Evolutionary conservation across 345 rosid genomes (phyloP), one percentile per base, ranked within the genome.

Genomic region (Litchi chinensis): DNA sequence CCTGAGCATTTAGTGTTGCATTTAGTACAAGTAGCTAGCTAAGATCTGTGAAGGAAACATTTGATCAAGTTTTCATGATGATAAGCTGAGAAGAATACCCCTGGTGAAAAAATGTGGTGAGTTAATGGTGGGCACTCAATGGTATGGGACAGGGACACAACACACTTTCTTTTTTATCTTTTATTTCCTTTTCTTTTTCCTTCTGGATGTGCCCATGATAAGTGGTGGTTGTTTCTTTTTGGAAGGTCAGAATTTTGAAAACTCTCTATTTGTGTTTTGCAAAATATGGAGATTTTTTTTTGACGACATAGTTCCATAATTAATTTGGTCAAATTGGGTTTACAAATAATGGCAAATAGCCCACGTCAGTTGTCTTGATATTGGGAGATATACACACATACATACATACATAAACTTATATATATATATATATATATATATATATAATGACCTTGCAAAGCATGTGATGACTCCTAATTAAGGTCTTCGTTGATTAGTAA

Each of bases 41-140:
- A 5, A 46, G 52, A 46, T 11, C 37, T 32, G 37, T 32, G 4
- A 32, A 46, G 52, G 52, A 7, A 3, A 46, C 52, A 46, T 1
- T 46, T 8, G 10, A 32, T 32, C 37, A 46, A 46, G 52, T 46
- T 8, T 46, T 15, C 56, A 37, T 56, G 56, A 52, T 76, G 62
- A 62, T 22, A 76, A 40, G 12, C 43, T 16, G 40, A 60, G 78
- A 57, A 73, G 63, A 18, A 9, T 21, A 19, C 21, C 13, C 50
- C 48, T 60, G 57, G 16, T 32, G 11, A 1, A 57, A 73, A 0
- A 21, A n/a, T 18, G 24, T 39, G 82, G 39, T 18, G 65, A 60
- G 80, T 48, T 22, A 71, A 80, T 66, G 80, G 63, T 77, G 66
- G 70, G 77, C 66, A 77, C 19, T 65, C 60, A 8, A 75, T 65